Conservation (phyloP, 2,329 filamentous ascomycete genomes). For the Fusarium nodosum region DNA sequence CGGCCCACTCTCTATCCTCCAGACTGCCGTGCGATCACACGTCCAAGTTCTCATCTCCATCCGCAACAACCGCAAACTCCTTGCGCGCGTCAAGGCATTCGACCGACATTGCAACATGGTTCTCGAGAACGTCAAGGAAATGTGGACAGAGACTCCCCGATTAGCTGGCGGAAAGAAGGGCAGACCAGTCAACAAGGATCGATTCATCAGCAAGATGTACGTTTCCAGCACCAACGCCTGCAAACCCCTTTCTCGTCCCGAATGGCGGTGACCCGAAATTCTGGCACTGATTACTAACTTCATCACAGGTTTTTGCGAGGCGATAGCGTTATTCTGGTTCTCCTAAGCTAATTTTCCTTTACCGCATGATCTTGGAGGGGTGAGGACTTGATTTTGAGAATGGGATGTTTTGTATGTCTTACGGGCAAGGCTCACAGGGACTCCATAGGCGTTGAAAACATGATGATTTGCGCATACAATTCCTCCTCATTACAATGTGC, state of each 20-base stretch:
- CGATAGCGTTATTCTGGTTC: conserved; percentile 88
- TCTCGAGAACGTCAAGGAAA: conserved; percentile 92
- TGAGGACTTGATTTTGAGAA: conserved; percentile 46
- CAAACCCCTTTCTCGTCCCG: conserved; percentile 5
- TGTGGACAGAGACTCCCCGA: conserved; percentile 97
- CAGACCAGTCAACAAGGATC: conserved; percentile 93
- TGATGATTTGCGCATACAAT: conserved; percentile 43
- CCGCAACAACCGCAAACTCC: conserved; percentile 97
- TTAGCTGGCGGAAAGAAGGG: conserved; percentile 89
- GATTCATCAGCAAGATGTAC: conserved; percentile 97
- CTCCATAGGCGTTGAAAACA: conserved; percentile 58
- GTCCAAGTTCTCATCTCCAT: conserved; percentile 97
- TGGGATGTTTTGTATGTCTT: conserved; percentile 51
- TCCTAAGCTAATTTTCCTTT: conserved; percentile 73
- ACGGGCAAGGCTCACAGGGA: conserved; percentile 51
- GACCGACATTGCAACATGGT: conserved; percentile 99
- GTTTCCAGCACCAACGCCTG: conserved; percentile 52
- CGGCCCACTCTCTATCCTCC: conserved; percentile 84
- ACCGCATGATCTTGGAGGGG: conserved; percentile 32
- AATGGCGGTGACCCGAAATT: conserved; percentile 27
- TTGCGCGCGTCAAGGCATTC: conserved; percentile 97
- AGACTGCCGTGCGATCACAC: conserved; percentile 95
- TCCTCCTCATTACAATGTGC: conserved; percentile 18
- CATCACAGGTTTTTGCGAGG: conserved; percentile 82
- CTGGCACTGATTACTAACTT: conserved; percentile 37